Base-by-base conservation (phyloP, 495 filamentous ascomycete genomes). In the Beverwykella pulmonaria region DNA sequence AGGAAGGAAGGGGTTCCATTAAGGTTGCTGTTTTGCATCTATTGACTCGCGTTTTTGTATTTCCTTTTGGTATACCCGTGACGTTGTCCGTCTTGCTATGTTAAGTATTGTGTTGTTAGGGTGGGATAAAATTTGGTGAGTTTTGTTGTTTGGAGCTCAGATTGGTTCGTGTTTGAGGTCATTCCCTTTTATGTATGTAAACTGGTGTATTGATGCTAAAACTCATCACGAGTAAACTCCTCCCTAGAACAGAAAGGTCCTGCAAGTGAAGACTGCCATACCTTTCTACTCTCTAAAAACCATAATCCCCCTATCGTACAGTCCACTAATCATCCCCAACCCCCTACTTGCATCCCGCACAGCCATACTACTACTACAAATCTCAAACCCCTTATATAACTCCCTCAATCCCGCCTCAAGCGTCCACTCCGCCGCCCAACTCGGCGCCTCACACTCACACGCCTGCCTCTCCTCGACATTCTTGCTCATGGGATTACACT, bases 241-340 rank as follows among this genome's bases (percentile, higher is more conserved):
- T n/a, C n/a, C n/a, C n/a, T n/a, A n/a, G n/a, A n/a, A n/a, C n/a
- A n/a, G n/a, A n/a, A n/a, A n/a, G n/a, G n/a, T 48, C 5, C n/a
- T 48, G 46, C 17, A 48, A 19, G 12, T 34, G 5, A 34, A 34
- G 12, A 34, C n/a, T 34, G 32, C 53, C 5, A 46, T 19, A 59
- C 36, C 14, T 19, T 44, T 23, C 41, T 57, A 79, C 49, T 77
- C 77, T 52, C 57, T 75, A 75, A 79, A 81, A 0, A 79, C 75
- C 59, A 81, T 49, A 26, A 83, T 62, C 12, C 81, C 81, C 58
- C 71, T 75, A 17, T 77, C 78, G 59, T 82, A 83, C 34, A 83
- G 54, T 19, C 80, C 80, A 8, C 69, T 70, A 6, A 80, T 67
- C 7, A 83, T 67, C 7, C 78, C 80, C 2, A 81, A 59, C 26